phyloP scores from a whole-genome alignment of 2,329 filamentous ascomycete genomes.

The Akanthomyces lecanii region DNA sequence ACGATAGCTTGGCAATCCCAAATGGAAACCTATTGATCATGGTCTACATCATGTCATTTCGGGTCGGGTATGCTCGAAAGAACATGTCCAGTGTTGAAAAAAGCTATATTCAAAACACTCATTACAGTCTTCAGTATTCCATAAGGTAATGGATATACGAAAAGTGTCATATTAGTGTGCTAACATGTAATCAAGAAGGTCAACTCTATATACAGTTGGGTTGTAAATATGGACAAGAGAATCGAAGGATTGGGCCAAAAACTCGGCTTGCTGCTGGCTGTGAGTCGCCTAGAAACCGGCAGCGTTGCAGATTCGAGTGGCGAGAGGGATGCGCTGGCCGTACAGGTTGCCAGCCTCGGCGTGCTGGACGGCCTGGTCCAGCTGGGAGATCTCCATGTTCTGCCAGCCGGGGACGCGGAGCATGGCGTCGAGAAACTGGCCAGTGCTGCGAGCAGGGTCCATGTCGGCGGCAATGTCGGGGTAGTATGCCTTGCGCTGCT shows the following conservation, averaged over 20 bases:
- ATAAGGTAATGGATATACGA: neutral
- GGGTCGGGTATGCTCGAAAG: too few species aligned
- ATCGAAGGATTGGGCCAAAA: neutral
- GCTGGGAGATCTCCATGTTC: constrained; percentile 1
- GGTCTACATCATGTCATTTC: too few species aligned
- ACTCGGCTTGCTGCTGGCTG: neutral
- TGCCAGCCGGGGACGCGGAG: neutral
- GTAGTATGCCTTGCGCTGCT: constrained; percentile 7
- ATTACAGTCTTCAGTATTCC: neutral
- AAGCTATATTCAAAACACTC: neutral
- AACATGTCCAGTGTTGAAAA: too few species aligned
- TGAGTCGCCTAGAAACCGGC: neutral
- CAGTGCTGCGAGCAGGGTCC: neutral
- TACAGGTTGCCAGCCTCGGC: constrained; percentile 9
- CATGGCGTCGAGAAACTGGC: constrained; percentile 1
- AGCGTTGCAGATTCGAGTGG: neutral
- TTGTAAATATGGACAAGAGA: neutral
- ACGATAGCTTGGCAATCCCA: too few species aligned
- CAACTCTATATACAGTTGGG: neutral
- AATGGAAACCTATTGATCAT: too few species aligned
- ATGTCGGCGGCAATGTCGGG: constrained; percentile 7
- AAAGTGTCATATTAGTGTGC: neutral
- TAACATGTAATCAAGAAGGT: neutral
- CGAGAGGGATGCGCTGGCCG: constrained; percentile 1
- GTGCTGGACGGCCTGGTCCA: constrained; percentile 4